A percentile compares a stretch with the other conserved stretches of the same genome.
These are phyloP conservation scores for Penicillium capsulatum DNA, from an alignment of 2,329 filamentous ascomycete species.

Conservation along the genomic window DNA sequence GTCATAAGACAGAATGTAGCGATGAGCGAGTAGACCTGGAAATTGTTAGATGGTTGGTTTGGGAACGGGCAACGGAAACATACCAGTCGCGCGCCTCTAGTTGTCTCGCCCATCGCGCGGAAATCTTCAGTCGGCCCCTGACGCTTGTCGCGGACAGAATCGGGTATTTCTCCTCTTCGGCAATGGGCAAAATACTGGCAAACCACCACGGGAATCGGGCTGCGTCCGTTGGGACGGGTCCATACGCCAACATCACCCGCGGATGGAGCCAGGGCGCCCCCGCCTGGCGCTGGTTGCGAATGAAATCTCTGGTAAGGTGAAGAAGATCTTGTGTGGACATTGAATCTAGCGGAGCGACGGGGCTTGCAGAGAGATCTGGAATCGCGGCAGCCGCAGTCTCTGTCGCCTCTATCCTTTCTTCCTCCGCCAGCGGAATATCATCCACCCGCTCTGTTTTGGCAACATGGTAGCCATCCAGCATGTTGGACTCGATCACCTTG, in stretches of 20 bases:
- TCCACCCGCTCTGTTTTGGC: slow-evolving; percentile 73
- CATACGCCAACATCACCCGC: slow-evolving; percentile 68
- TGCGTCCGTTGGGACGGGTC: slow-evolving; percentile 70
- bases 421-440: slow-evolving; percentile 75
- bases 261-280: slow-evolving; percentile 72
- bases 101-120: slow-evolving; percentile 70
- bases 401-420: slow-evolving; percentile 68
- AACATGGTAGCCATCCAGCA: slow-evolving; percentile 72
- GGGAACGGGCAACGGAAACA: not conserved
- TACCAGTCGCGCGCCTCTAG: slow-evolving; percentile 69
- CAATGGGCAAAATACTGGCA: slow-evolving; percentile 72
- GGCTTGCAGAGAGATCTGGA: slow-evolving; percentile 20
- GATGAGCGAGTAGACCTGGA: slow-evolving; percentile 32
- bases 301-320: slow-evolving; percentile 61
- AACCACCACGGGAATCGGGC: slow-evolving; percentile 87
- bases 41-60: slow-evolving; percentile 2
- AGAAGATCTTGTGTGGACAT: slow-evolving; percentile 70
- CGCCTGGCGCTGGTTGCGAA: slow-evolving; percentile 62
- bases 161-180: slow-evolving; percentile 73
- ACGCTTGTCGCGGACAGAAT: slow-evolving; percentile 71
- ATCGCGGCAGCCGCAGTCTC: slow-evolving; percentile 50
- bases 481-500: slow-evolving; percentile 58
- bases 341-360: slow-evolving; percentile 30
- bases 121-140: slow-evolving; percentile 75
- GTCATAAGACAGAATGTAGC: slow-evolving; percentile 42